Base-by-base conservation (phyloP, 495 filamentous ascomycete genomes). In the Tuber borchii region DNA sequence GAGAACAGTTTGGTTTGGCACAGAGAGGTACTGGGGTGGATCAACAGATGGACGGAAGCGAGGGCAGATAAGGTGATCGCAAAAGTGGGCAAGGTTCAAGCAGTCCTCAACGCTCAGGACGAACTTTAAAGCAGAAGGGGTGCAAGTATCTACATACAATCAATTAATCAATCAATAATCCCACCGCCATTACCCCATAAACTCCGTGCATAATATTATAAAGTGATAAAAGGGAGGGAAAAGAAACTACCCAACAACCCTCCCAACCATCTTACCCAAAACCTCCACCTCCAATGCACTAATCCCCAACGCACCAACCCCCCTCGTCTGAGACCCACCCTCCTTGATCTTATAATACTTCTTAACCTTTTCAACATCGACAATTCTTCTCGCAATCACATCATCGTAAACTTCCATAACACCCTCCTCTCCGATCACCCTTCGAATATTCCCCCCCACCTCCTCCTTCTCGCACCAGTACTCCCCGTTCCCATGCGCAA, bases 1-100 rank as follows among this genome's bases (percentile, higher is more conserved):
- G 95, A 98, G 83, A 98, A 97, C 83, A 91, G 90, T 14, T 85
- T 97, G 37, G 86, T 95, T 68, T 98, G 95, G 95, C 93, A 97
- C 83, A 89, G 87, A n/a, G 91, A 92, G 51, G 93, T 97, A 16
- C 78, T 97, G 46, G 90, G 90, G 71, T 98, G 90, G 90, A 95
- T 97, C 76, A 97, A 97, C 84, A 91, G 91, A 83, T 90, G 75
- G 74, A 79, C 78, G 19, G 56, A 65, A 65, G 26, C 14, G 14
- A 65, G 56, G 12, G n/a, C 51, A 61, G 31, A 31, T 12, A 61
- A 12, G 20, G 26, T 26, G 26, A 8, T n/a, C n/a, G n/a, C 22
- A 10, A n/a, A 56, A 56, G 26, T 9, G 48, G 5, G 20, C 48
- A 56, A 56, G 48, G 22, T 5, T 19, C 26, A 65, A 65, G 17